Conservation (phyloP, 2,329 filamentous ascomycete species). For the Xylariaceae sp. region DNA sequence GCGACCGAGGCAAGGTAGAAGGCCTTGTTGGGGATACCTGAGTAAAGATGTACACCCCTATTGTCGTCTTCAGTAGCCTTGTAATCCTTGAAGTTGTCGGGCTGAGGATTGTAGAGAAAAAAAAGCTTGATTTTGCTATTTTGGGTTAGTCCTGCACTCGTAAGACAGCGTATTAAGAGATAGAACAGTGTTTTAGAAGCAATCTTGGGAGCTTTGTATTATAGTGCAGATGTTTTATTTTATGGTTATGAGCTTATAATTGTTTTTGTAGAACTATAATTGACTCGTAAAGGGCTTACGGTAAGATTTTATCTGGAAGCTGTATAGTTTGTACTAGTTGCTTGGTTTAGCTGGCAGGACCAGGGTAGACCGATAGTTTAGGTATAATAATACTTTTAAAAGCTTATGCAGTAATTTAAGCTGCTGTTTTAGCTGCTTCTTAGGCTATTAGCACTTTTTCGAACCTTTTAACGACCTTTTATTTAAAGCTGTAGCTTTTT, state of each 20-base stretch:
- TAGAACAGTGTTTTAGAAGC: too few relatives aligned
- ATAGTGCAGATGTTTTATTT: too few relatives aligned
- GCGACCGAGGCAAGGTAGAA: slow-evolving; percentile 57
- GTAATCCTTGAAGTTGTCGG: slow-evolving; percentile 55
- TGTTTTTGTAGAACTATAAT: slow-evolving; percentile 97
- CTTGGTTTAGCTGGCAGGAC: slow-evolving; percentile 50
- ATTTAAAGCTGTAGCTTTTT: too few relatives aligned
- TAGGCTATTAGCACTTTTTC: slow-evolving; percentile 91
- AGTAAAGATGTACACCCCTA: slow-evolving; percentile 62
- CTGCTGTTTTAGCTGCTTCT: slow-evolving; percentile 83
- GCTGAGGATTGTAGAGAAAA: too few relatives aligned
- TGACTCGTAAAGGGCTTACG: slow-evolving; percentile 92
- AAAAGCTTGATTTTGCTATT: too few relatives aligned
- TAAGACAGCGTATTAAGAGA: too few relatives aligned
- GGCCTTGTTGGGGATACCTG: slow-evolving; percentile 64
- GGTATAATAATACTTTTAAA: slow-evolving; percentile 45
- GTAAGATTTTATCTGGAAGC: slow-evolving; percentile 85
- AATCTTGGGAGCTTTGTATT: too few relatives aligned
- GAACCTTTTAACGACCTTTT: too few relatives aligned
- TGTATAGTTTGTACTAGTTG: slow-evolving; percentile 52
- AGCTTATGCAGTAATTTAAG: slow-evolving; percentile 60
- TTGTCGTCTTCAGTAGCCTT: slow-evolving; percentile 52
- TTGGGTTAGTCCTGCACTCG: too few relatives aligned
- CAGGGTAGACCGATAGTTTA: slow-evolving; percentile 54
- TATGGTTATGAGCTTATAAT: slow-evolving; percentile 91